A percentile compares a stretch with the other conserved stretches of the same genome.
These are phyloP conservation scores for Aureobasidium lini DNA, from an alignment of 2,329 filamentous ascomycete species.

Conservation along the genomic window DNA sequence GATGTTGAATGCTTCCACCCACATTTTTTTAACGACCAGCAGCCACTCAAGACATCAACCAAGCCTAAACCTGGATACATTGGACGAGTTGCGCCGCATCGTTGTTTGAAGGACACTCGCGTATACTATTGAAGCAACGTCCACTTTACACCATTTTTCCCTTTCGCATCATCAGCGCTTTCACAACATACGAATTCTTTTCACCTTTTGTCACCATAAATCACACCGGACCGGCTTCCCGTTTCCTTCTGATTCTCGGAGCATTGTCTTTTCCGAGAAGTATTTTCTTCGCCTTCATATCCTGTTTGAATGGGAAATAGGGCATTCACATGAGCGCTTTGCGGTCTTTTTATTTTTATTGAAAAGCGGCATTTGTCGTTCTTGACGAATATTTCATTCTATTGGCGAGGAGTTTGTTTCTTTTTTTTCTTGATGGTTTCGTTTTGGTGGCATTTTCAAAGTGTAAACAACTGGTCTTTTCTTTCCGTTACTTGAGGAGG, in stretches of 20 bases:
- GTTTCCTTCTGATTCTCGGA: neutral
- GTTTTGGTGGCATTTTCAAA: neutral
- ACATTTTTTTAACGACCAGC: neutral
- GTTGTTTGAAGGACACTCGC: neutral
- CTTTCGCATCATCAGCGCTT: neutral
- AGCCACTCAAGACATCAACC: neutral
- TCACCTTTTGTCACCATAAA: slow-evolving; percentile 4
- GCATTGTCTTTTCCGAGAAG: neutral
- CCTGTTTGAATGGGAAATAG: neutral
- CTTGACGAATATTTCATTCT: slow-evolving; percentile 1
- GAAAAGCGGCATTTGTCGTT: neutral
- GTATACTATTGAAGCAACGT: neutral
- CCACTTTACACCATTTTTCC: neutral
- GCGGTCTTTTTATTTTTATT: neutral
- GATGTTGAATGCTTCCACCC: neutral
- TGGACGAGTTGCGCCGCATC: neutral
- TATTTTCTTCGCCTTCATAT: neutral
- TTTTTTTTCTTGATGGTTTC: neutral
- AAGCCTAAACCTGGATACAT: slow-evolving; percentile 5
- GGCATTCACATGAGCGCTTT: neutral
- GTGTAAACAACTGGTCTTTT: neutral
- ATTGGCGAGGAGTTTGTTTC: slow-evolving; percentile 8
- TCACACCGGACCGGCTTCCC: slow-evolving; percentile 1
- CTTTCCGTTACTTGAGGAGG: neutral
- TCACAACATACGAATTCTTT: neutral